These are phyloP conservation scores for Eucalyptus rudis DNA, from an alignment of 345 rosid genomes.

Conservation along the genomic window DNA sequence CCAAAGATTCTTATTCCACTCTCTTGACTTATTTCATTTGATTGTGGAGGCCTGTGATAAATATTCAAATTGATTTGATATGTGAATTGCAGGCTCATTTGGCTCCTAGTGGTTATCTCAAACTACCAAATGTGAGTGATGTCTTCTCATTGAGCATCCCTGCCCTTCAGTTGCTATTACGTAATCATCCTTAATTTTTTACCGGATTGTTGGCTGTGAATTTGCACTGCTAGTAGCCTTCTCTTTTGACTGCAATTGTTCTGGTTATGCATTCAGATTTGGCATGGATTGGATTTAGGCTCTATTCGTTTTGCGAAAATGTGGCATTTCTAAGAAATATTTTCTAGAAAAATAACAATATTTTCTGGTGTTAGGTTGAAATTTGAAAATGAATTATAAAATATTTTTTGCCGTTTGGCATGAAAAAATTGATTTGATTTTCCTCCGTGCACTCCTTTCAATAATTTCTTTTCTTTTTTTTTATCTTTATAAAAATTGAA, in stretches of 20 bases:
- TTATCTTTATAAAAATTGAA: no score
- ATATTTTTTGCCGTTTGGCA: no score
- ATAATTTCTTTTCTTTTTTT: no score
- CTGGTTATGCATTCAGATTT: not conserved
- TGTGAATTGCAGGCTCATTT: slow-evolving; percentile 47
- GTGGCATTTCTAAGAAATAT: no score
- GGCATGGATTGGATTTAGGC: not conserved
- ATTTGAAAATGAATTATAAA: no score
- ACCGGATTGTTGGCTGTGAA: not conserved
- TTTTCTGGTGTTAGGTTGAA: no score
- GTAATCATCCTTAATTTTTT: not conserved
- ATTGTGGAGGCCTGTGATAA: not conserved
- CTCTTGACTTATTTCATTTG: not conserved
- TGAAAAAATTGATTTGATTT: no score
- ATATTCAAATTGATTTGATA: not conserved
- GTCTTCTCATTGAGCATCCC: not conserved
- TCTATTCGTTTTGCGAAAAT: no score
- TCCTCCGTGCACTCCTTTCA: no score
- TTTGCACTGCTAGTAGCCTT: not conserved
- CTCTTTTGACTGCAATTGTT: not conserved
- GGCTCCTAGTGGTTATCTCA: slow-evolving; percentile 82
- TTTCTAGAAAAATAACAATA: no score
- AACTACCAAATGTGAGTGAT: slow-evolving; percentile 54
- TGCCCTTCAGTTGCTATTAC: not conserved
- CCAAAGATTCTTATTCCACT: not conserved